Conservation (phyloP, 495 filamentous ascomycete species). For the Astrothelium macrocarpum region DNA sequence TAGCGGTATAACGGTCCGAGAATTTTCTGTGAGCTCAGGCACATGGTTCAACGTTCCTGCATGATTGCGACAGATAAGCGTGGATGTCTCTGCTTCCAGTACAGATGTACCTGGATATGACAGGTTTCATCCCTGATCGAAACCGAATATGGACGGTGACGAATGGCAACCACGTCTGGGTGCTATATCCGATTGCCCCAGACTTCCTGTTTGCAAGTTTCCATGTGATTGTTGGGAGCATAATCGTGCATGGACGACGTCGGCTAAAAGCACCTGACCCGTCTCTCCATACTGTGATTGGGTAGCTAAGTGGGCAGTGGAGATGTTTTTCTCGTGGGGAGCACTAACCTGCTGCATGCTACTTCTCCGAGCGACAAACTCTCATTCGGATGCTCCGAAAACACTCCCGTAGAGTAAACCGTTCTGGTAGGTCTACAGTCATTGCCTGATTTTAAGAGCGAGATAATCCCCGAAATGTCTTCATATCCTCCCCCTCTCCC, state of each 20-base stretch:
- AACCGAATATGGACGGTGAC: too few relatives aligned
- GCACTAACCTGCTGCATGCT: neutral
- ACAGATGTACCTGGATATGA: too few relatives aligned
- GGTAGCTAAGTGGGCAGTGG: neutral
- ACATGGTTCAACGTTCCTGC: too few relatives aligned
- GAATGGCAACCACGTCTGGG: too few relatives aligned
- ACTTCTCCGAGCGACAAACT: neutral
- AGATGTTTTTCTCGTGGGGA: neutral
- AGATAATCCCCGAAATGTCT: neutral
- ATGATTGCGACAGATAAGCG: too few relatives aligned
- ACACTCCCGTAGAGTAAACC: neutral
- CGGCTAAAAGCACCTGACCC: conserved; percentile 1
- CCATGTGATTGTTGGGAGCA: neutral
- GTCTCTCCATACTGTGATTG: neutral
- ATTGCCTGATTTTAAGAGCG: neutral
- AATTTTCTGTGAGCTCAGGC: too few relatives aligned
- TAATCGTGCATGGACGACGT: neutral
- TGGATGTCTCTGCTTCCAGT: too few relatives aligned
- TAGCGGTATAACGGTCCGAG: too few relatives aligned
- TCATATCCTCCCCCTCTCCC: neutral
- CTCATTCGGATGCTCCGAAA: neutral
- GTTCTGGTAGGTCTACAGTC: neutral
- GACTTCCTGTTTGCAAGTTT: too few relatives aligned
- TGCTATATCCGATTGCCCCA: too few relatives aligned
- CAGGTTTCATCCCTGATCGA: too few relatives aligned